Base-by-base conservation (phyloP, 768 basidiomycete species). In the Daedaleopsis nitida region DNA sequence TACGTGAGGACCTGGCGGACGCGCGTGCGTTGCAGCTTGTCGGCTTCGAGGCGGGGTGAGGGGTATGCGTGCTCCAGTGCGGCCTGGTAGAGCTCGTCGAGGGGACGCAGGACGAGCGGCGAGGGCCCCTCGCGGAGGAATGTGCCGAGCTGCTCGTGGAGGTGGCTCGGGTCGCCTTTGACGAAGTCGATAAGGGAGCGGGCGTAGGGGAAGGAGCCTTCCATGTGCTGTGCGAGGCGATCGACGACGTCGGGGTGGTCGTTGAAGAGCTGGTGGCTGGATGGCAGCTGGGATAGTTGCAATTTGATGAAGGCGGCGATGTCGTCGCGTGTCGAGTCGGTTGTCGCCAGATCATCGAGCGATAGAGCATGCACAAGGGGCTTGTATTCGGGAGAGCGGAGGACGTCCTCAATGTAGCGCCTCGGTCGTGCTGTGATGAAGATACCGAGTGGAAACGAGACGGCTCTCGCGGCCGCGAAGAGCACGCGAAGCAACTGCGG, bases 161-260 rank as follows among this genome's bases (percentile, higher is more conserved):
- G 13, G 32, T 47, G 23, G 6, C 16, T 16, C 6, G 23, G 21
- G 23, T 51, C 23, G 10, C 24, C 47, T 1, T 12, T 19, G 4
- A 58, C 12, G 5, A 51, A 39, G 16, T 58, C 24, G 3, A 58
- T 23, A 3, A 44, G 48, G 14, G 49, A 39, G n/a, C 27, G 38
- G 2, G 57, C 57, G 50, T 58, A 58, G 13, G 44, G 14, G 49
- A 58, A 52, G 11, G 50, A 24, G 7, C 38, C 48, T 13, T 58
- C 57, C 4, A 48, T n/a, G 8, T 34, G n/a, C 38, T 42, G 7
- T 9, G 49, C 39, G 16, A 58, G 38, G 0, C 17, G 11, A 1
- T 38, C 35, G 38, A 58, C 21, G n/a, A 32, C 19, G 49, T 51
- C 24, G 19, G 32, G 56, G 12, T 39, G 45, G 13, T 17, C n/a